A percentile compares a stretch with the other conserved stretches of the same genome.
phyloP scores from a whole-genome alignment of 208 protist species.

The Strigomonas culicis region DNA sequence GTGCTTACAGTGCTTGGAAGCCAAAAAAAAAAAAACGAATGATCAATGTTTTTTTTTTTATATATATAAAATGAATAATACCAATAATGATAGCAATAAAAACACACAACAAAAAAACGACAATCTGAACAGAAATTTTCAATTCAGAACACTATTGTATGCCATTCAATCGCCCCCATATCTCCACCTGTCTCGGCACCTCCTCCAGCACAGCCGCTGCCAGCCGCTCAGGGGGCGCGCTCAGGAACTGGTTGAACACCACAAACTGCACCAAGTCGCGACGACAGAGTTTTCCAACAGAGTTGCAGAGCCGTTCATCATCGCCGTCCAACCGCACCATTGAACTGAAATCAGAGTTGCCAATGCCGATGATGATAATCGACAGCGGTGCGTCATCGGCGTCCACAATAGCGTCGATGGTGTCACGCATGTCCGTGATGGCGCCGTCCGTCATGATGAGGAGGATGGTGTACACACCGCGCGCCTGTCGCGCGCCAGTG shows the following conservation, averaged over 20 bases:
- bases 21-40: neutral
- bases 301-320: conserved; percentile 29
- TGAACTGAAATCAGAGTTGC: conserved; percentile 78
- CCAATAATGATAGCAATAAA: too few species aligned
- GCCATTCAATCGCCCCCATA: conserved; percentile 25
- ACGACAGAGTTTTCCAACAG: conserved; percentile 1
- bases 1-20: neutral
- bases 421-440: conserved; percentile 78
- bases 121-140: too few species aligned
- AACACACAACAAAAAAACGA: too few species aligned
- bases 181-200: conserved; percentile 43
- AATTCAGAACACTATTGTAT: too few species aligned
- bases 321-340: conserved; percentile 93
- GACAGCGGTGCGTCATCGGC: conserved; percentile 77
- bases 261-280: conserved; percentile 81
- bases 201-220: conserved; percentile 49
- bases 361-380: conserved; percentile 92
- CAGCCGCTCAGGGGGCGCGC: conserved; percentile 22
- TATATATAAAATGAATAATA: neutral
- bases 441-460: conserved; percentile 91
- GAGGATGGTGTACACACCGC: conserved; percentile 73
- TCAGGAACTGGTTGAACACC: conserved; percentile 42
- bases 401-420: conserved; percentile 68
- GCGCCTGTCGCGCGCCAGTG: conserved; percentile 19
- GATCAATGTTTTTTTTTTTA: conserved; percentile 1